Evolutionary conservation across 2,329 filamentous ascomycete species (phyloP).

Genomic region (Apiospora hydei): DNA sequence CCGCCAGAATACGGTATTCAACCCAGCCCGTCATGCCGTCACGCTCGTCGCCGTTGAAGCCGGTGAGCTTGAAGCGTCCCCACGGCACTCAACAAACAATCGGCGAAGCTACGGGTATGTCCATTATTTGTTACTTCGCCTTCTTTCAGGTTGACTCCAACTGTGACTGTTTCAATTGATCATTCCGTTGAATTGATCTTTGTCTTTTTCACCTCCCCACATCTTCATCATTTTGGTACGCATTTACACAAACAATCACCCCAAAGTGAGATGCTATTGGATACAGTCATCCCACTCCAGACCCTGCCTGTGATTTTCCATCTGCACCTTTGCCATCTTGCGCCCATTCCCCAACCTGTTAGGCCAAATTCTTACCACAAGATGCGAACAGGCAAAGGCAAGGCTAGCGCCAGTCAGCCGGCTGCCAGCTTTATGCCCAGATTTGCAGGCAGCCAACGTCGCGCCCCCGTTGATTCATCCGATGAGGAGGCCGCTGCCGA

Average conservation of each 20-base stretch:
- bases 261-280: neutral
- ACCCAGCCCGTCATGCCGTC: conserved; percentile 28
- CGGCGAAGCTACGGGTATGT: neutral
- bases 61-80: conserved; percentile 27
- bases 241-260: neutral
- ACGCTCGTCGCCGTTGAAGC: conserved; percentile 27
- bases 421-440: conserved; percentile 40
- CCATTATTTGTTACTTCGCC: neutral
- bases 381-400: conserved; percentile 21
- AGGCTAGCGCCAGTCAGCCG: conserved; percentile 21
- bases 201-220: neutral
- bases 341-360: neutral
- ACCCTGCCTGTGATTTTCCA: neutral
- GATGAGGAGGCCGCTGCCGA: conserved; percentile 37
- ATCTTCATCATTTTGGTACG: neutral
- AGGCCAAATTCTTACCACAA: conserved; percentile 7
- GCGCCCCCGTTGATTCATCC: conserved; percentile 33
- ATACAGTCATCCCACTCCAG: neutral
- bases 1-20: conserved; percentile 40
- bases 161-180: neutral
- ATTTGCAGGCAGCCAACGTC: conserved; percentile 26
- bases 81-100: conserved; percentile 12
- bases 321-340: neutral
- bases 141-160: too few species aligned
- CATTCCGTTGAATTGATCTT: neutral